Base-by-base conservation (phyloP, 768 basidiomycete genomes). In the button mushroom (Agaricus bisporus) region DNA sequence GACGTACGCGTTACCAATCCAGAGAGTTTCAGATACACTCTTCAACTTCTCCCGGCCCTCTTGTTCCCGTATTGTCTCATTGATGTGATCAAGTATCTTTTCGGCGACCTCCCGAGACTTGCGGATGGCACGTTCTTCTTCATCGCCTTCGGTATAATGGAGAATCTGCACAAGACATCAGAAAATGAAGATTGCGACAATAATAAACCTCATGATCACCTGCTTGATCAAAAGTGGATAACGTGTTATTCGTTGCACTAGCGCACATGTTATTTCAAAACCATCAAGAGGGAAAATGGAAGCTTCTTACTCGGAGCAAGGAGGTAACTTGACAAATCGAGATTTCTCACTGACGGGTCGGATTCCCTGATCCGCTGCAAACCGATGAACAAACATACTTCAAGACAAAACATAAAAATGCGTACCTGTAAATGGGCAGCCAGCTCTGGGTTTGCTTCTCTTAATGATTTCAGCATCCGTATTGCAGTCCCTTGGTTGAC, bases 241-340 rank as follows among this genome's bases (percentile, higher is more conserved):
- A 53, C 92, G 79, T 0, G 95, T 97, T 52, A 98, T 85, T 8
- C 95, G 85, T 82, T 97, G 93, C 93, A 95, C 91, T 93, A 56
- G 17, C 39, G 8, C 5, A 32, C 22, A 29, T 37, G 28, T 20
- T 46, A 20, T 55, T 11, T 6, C 37, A 59, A 46, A 39, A 48
- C 29, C 35, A 39, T 47, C 38, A 38, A 39, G 25, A 14, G 17
- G 9, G 2, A 5, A 61, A 39, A 9, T 43, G n/a, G 26, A 17
- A 46, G 37, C 5, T 1, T 72, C 83, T 60, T 67, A 94, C 93
- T 95, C 0, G 94, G 94, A n/a, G 83, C 85, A 9, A 98, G 80
- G 35, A 98, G 70, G 66, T 94, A 97, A 60, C 91, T 93, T 1
- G 94, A 91, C 20, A 98, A 67, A 62, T 98, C 94, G 11, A 98